Conservation (phyloP, 164 flowering plant genomes). For the Tetracentron sinense region DNA sequence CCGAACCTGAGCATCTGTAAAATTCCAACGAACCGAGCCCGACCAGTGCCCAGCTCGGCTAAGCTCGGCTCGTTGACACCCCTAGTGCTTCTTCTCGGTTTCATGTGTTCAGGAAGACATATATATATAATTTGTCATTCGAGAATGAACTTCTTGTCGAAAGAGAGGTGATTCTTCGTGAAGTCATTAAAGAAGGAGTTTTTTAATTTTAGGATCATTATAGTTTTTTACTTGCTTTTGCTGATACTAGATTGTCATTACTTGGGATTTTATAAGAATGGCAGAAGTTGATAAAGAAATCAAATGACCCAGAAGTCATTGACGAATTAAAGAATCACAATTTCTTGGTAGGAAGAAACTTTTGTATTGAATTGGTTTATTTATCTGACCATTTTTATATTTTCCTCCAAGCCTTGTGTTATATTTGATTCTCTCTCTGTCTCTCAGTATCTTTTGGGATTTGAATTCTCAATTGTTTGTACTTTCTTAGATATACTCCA, state of each 20-base stretch:
- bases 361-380: background rate
- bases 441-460: too few species aligned
- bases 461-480: too few species aligned
- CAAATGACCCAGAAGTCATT: constrained; percentile 45
- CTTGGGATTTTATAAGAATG: constrained; percentile 42
- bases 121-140: constrained; percentile 62
- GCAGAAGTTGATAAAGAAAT: constrained; percentile 48
- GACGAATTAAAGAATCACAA: constrained; percentile 44
- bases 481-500: background rate
- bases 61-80: too few species aligned
- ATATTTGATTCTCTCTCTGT: too few species aligned
- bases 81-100: too few species aligned
- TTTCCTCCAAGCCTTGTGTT: background rate
- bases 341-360: constrained; percentile 33
- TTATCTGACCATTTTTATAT: background rate
- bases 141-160: constrained; percentile 66
- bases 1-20: too few species aligned
- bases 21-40: too few species aligned
- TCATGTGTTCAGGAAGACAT: constrained; percentile 78
- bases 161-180: constrained; percentile 49
- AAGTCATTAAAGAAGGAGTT: background rate
- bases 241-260: background rate
- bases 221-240: background rate
- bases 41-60: too few species aligned
- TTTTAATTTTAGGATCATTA: background rate